phyloP scores from a whole-genome alignment of 805 yeast genomes.

The Wickerhamiella nectarea region DNA sequence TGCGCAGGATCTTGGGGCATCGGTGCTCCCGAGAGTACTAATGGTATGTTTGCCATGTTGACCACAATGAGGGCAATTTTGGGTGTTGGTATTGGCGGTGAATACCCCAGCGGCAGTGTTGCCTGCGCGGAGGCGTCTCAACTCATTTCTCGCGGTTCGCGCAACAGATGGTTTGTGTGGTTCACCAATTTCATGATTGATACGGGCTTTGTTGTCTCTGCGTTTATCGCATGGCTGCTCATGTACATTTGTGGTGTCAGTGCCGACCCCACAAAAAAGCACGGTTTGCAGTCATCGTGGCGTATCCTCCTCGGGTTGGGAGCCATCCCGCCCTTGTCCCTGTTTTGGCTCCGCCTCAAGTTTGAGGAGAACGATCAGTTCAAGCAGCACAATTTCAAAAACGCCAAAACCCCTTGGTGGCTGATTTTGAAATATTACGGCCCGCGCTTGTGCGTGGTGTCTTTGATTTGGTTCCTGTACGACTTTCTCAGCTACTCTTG shows the following conservation, averaged over 20 bases:
- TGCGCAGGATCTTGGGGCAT: slow-evolving; percentile 84
- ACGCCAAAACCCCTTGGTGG: slow-evolving; percentile 46
- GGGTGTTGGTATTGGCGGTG: slow-evolving; percentile 90
- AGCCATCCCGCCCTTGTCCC: slow-evolving; percentile 69
- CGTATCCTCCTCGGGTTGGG: slow-evolving; percentile 83
- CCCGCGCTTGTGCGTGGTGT: slow-evolving; percentile 57
- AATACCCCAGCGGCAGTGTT: slow-evolving; percentile 86
- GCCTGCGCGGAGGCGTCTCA: slow-evolving; percentile 88
- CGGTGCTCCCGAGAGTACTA: slow-evolving; percentile 37
- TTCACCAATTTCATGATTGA: slow-evolving; percentile 86
- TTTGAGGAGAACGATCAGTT: slow-evolving; percentile 64
- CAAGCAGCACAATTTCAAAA: slow-evolving; percentile 54
- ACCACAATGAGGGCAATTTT: slow-evolving; percentile 76
- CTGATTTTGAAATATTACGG: slow-evolving; percentile 67
- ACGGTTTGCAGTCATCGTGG: slow-evolving; percentile 76
- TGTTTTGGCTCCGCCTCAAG: slow-evolving; percentile 64
- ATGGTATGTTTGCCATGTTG: slow-evolving; percentile 71
- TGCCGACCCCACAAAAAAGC: slow-evolving; percentile 21
- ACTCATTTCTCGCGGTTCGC: slow-evolving; percentile 59
- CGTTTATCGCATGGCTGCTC: slow-evolving; percentile 76
- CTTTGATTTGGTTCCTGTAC: slow-evolving; percentile 80
- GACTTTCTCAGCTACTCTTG: slow-evolving; percentile 82
- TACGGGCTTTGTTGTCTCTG: slow-evolving; percentile 64
- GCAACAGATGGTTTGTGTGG: slow-evolving; percentile 82
- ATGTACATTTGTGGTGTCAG: slow-evolving; percentile 60